Evolutionary conservation across 495 filamentous ascomycete species (phyloP).

Genomic region (Entonaema liquescens): DNA sequence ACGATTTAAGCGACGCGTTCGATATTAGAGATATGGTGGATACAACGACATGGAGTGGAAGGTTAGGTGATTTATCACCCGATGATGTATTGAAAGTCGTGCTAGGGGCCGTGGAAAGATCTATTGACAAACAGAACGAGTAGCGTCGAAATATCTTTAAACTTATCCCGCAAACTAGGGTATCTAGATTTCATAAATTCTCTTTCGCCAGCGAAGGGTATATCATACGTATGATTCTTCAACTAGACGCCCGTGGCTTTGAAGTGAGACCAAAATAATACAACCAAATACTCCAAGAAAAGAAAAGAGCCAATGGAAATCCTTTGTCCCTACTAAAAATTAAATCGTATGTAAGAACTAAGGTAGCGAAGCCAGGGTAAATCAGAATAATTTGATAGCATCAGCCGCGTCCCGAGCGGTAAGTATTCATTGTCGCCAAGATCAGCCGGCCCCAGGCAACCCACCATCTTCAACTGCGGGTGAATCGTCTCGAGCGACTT

Average conservation of each 20-base stretch:
- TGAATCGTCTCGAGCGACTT: slow-evolving; percentile 33
- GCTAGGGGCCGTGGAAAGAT: slow-evolving; percentile 64
- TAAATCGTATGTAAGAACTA: slow-evolving; percentile 26
- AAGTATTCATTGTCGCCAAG: slow-evolving; percentile 20
- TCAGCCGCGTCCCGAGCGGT: slow-evolving; percentile 21
- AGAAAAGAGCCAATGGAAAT: neutral
- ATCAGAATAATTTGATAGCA: slow-evolving; percentile 27
- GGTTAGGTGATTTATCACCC: slow-evolving; percentile 44
- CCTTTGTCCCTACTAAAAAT: slow-evolving; percentile 9
- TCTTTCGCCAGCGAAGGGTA: neutral
- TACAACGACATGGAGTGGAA: slow-evolving; percentile 72
- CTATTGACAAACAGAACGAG: slow-evolving; percentile 28
- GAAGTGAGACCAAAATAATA: neutral
- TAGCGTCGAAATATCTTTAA: neutral
- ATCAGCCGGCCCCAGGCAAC: slow-evolving; percentile 27
- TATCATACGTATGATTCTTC: neutral
- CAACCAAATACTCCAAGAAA: neutral
- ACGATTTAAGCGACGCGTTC: slow-evolving; percentile 63
- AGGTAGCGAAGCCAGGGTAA: slow-evolving; percentile 34
- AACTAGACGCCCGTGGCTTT: neutral
- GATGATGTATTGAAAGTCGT: slow-evolving; percentile 77
- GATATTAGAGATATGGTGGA: slow-evolving; percentile 82
- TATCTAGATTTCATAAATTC: neutral
- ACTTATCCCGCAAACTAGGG: neutral
- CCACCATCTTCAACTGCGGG: slow-evolving; percentile 30